phyloP scores from a whole-genome alignment of 2,329 filamentous ascomycete species.

The Talaromyces sp. region DNA sequence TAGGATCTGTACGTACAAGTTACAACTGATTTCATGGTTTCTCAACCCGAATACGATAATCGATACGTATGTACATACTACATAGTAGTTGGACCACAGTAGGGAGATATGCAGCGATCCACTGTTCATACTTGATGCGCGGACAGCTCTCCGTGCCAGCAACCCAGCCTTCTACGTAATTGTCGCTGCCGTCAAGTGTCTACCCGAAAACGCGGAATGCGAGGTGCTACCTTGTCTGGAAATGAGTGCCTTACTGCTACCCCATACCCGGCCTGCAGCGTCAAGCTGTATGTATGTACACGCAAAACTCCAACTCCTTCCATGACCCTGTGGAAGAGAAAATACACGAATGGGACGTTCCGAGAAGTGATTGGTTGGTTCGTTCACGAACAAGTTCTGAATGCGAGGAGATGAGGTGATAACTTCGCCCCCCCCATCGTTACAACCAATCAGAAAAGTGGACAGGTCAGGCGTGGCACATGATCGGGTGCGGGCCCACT shows the following conservation, averaged over 20 bases:
- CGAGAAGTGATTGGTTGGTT: not conserved
- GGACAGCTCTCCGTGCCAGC: not conserved
- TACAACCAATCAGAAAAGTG: not conserved
- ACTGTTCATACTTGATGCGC: not conserved
- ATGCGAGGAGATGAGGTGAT: not conserved
- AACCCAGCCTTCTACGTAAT: too few species aligned
- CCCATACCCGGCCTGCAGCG: not conserved
- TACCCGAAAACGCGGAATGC: constrained; percentile 5
- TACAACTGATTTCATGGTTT: not conserved
- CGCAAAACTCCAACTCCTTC: not conserved
- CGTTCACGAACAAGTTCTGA: not conserved
- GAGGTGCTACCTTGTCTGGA: not conserved
- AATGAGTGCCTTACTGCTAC: not conserved
- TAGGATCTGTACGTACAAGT: not conserved
- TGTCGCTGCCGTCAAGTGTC: not conserved
- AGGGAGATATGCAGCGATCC: not conserved
- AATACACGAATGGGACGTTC: too few species aligned
- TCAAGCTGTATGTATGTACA: not conserved
- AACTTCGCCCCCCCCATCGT: not conserved
- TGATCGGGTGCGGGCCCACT: not conserved
- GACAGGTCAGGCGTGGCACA: not conserved
- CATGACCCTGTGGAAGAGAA: not conserved
- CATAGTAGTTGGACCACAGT: too few species aligned
- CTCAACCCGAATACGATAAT: not conserved
- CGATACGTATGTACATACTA: not conserved